Base-by-base conservation (phyloP, 805 yeast genomes). In the Ogataea glucozyma region DNA sequence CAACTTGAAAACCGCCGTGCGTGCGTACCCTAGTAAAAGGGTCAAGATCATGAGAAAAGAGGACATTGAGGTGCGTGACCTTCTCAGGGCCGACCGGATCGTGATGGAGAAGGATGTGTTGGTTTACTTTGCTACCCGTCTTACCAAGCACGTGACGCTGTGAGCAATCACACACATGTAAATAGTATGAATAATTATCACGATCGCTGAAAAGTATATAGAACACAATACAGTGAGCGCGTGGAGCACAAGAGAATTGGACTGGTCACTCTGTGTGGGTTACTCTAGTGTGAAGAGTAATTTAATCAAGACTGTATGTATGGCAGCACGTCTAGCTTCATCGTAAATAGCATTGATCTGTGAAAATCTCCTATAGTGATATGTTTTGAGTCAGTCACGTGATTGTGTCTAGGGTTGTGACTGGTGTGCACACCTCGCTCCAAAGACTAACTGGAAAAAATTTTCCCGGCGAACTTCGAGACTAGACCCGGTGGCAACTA, bases 31-130 rank as follows among this genome's bases (percentile, higher is more conserved):
- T 47, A 54, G 60, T 37, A 64, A 66, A 22, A 78, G 75, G 54
- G 76, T 86, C 33, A 83, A 75, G 46, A 79, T 89, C 24, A 66
- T 85, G 47, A 78, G 80, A 49, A 82, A 84, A 61, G 95, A 88
- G 57, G 85, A 83, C 17, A 78, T 88, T 26, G 86, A 84, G 60
- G 91, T 90, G 14, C 80, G 90, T 65, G 96, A 89, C 61, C 57
- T 90, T 39, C 75, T 90, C 48, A 84, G 80, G 65, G 91, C 97
- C 11, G 77, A 84, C 56, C 76, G 88, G 51, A 70, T 89, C 45
- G 78, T 79, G 53, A 76, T 89, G 46, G 96, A 88, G 64, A 68
- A 77, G 53, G 69, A 70, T 18, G 90, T 96, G 2, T 75, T 89
- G 52, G 78, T 81, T 58, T 82, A 80, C 72, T 69, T 81, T 43